phyloP scores from a whole-genome alignment of 108 stramenopile species.

The Nitzschia sp. region DNA sequence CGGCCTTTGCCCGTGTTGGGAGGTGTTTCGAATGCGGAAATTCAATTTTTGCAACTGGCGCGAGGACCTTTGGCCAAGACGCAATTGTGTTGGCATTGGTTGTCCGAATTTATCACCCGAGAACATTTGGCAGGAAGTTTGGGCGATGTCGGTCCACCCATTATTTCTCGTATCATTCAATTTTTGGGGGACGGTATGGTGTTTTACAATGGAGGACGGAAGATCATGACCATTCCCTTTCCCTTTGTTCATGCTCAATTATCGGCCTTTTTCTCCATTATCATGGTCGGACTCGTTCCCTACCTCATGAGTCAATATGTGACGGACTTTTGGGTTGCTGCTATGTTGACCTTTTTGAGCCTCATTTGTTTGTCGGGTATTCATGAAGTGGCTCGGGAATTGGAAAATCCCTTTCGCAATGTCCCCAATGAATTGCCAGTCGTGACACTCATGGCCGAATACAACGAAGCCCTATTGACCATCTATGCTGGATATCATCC shows the following conservation, averaged over 20 bases:
- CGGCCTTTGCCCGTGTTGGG: conserved; percentile 75
- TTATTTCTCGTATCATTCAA: conserved; percentile 65
- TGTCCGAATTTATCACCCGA: conserved; percentile 71
- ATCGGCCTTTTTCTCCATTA: conserved; percentile 55
- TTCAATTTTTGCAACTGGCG: conserved; percentile 62
- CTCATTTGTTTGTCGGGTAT: conserved; percentile 63
- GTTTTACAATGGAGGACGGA: conserved; percentile 73
- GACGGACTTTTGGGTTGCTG: conserved; percentile 48
- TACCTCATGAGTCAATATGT: conserved; percentile 74
- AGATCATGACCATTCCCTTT: conserved; percentile 77
- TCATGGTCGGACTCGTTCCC: conserved; percentile 49
- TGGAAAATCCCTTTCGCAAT: conserved; percentile 83
- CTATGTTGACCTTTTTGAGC: conserved; percentile 57
- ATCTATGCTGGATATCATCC: conserved; percentile 80
- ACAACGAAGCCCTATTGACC: conserved; percentile 73
- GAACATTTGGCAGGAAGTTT: conserved; percentile 69
- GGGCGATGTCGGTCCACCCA: conserved; percentile 70
- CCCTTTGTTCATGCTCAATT: conserved; percentile 80
- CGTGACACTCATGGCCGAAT: conserved; percentile 63
- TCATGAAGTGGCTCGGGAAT: conserved; percentile 78
- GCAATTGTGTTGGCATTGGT: conserved; percentile 69
- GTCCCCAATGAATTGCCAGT: conserved; percentile 81
- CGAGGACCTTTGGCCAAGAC: conserved; percentile 73
- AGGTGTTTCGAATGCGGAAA: conserved; percentile 72
- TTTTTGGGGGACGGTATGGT: conserved; percentile 80